phyloP scores from a whole-genome alignment of 257 asterid species.

The Paulownia fortunei region DNA sequence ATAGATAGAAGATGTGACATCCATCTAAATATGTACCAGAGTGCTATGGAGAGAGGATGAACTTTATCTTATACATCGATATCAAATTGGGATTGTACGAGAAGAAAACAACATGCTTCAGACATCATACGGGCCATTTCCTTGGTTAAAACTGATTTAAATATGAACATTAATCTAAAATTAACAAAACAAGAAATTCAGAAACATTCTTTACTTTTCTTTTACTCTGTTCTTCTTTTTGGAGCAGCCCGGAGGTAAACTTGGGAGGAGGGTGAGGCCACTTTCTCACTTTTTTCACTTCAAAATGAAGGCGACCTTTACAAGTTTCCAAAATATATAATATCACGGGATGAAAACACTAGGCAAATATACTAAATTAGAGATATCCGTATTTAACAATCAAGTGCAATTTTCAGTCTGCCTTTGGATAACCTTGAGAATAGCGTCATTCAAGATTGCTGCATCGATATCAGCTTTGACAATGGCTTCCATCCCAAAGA shows the following conservation, averaged over 20 bases:
- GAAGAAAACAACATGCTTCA: no score
- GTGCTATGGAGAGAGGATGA: no score
- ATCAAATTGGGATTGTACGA: no score
- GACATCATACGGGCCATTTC: not conserved
- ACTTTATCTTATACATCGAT: no score
- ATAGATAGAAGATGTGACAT: no score
- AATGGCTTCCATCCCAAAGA: constrained; percentile 75
- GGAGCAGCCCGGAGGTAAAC: not conserved
- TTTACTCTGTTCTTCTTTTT: not conserved
- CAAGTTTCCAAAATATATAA: constrained; percentile 1
- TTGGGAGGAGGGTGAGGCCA: not conserved
- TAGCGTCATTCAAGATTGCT: constrained; percentile 40
- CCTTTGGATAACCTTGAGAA: constrained; percentile 50
- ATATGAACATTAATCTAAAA: no score
- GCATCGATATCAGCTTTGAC: constrained; percentile 55
- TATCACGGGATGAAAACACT: not conserved
- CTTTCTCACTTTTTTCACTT: constrained; percentile 5
- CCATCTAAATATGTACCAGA: no score
- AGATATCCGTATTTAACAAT: not conserved
- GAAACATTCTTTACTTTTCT: no score
- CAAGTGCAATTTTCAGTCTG: not conserved
- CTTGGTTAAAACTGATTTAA: not conserved
- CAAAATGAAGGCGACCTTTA: constrained; percentile 33
- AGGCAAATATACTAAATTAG: not conserved
- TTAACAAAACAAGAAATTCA: not conserved